These are phyloP conservation scores for Hyphopichia fennica DNA, from an alignment of 1,139 yeast species.

Conservation along the genomic window DNA sequence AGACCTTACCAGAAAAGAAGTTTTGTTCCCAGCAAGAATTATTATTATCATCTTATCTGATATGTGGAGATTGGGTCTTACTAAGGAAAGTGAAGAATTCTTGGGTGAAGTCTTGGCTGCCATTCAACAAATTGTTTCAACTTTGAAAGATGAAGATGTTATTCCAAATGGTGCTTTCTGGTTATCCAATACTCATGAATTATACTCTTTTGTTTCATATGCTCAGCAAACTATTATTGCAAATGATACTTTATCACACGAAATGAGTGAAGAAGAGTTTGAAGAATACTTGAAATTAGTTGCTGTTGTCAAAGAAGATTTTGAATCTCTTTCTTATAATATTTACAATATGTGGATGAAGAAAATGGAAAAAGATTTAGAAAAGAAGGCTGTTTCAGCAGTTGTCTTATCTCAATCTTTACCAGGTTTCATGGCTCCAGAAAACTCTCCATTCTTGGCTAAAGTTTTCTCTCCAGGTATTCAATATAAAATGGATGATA, in stretches of 20 bases:
- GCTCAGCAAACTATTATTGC: constrained; percentile 89
- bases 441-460: constrained; percentile 78
- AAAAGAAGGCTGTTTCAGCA: constrained; percentile 90
- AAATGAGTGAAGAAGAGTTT: constrained; percentile 88
- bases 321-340: constrained; percentile 89
- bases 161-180: constrained; percentile 96
- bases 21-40: constrained; percentile 93
- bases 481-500: constrained; percentile 92
- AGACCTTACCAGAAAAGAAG: constrained; percentile 84
- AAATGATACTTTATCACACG: constrained; percentile 75
- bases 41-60: constrained; percentile 89
- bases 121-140: constrained; percentile 75
- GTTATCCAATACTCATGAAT: constrained; percentile 95
- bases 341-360: constrained; percentile 98
- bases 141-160: constrained; percentile 79
- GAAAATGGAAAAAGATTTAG: constrained; percentile 87
- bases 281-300: constrained; percentile 87
- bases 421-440: constrained; percentile 95
- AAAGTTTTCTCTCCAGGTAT: constrained; percentile 76
- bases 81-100: constrained; percentile 88
- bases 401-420: constrained; percentile 91
- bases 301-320: constrained; percentile 90
- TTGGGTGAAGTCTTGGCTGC: constrained; percentile 87
- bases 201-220: constrained; percentile 89
- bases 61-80: constrained; percentile 97